Conservation (phyloP, 257 asterid species). For the Nicotiana noctiflora region DNA sequence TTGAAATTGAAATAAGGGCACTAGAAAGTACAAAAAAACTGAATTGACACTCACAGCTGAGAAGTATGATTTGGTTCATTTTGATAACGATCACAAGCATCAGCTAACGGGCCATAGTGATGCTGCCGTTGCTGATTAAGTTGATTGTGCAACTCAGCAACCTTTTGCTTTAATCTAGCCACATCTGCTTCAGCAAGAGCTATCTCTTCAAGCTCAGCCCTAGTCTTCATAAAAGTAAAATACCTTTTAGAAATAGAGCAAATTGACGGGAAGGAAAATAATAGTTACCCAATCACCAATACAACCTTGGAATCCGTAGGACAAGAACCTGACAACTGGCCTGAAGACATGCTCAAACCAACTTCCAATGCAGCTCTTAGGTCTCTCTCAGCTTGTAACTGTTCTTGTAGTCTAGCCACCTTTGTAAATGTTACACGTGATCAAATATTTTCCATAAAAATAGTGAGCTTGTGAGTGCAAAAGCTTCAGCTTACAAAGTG, state of each 20-base stretch:
- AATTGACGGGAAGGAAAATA: background rate
- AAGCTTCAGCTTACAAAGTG: background rate
- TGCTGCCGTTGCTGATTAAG: slow-evolving; percentile 93
- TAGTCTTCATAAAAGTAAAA: slow-evolving; percentile 45
- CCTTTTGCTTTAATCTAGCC: slow-evolving; percentile 89
- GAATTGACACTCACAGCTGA: slow-evolving; percentile 45
- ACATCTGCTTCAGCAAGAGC: slow-evolving; percentile 99
- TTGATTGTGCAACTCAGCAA: slow-evolving; percentile 94
- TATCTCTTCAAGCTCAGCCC: slow-evolving; percentile 97
- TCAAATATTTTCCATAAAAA: background rate
- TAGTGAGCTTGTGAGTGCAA: background rate
- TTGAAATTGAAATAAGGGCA: slow-evolving; percentile 3
- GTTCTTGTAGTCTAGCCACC: slow-evolving; percentile 96
- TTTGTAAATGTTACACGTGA: slow-evolving; percentile 8
- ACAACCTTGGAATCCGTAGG: slow-evolving; percentile 90
- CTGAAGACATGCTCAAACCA: slow-evolving; percentile 94
- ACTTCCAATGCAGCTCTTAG: slow-evolving; percentile 90
- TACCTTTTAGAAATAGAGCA: background rate
- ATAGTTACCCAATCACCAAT: background rate
- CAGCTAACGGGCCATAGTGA: slow-evolving; percentile 72
- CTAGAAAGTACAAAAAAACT: background rate
- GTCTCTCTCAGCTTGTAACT: slow-evolving; percentile 97
- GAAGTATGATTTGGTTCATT: slow-evolving; percentile 45
- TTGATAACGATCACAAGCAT: slow-evolving; percentile 53
- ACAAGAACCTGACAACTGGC: slow-evolving; percentile 69